Evolutionary conservation across 176 grass and related monocot species (phyloP), one percentile per base, ranked within the genome.

Genomic region (Triticum turgidum): DNA sequence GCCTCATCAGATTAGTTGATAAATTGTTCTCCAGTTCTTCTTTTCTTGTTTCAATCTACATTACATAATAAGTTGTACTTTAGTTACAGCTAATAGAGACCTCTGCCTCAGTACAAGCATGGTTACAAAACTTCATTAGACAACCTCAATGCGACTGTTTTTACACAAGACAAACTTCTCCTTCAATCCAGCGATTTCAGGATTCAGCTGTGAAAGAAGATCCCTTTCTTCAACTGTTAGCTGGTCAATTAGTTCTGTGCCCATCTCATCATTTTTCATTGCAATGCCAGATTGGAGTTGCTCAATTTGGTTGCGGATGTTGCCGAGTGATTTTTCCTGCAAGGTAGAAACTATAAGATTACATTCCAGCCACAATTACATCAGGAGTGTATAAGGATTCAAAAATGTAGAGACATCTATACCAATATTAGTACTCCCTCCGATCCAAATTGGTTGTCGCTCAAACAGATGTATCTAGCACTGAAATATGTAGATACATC

Each of bases 231-330:
- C 91, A 62, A 80, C 54, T 73, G 87, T 95, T 82, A 97, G 84
- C 89, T 97, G 92, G 91, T 97, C 92, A 84, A 97, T 97, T 64
- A 97, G 92, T 35, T 97, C 95, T 61, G 95, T 97, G 39, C 95
- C 95, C 92, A 97, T 97, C 85, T 97, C 92, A 76, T 91, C 89
- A 82, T 88, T 90, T 84, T 97, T 97, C 95, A 91, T 88, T 65
- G 89, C 83, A 88, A 97, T 95, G 85, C 95, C 88, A 86, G 95
- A 89, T 79, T 82, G 90, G 32, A 97, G 91, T 88, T 97, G 95
- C 76, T 94, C 95, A 27, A 97, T 97, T 93, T 97, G 92, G 79
- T 93, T 97, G 61, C 85, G 82, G 27, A 94, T 87, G 85, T 97
- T 97, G 47, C 88, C 86, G 83, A 97, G 92, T 47, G 83, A 93